Evolutionary conservation across 2,329 filamentous ascomycete species (phyloP), one percentile per base, ranked within the genome.

Genomic region (Teratosphaeriaceae sp.): DNA sequence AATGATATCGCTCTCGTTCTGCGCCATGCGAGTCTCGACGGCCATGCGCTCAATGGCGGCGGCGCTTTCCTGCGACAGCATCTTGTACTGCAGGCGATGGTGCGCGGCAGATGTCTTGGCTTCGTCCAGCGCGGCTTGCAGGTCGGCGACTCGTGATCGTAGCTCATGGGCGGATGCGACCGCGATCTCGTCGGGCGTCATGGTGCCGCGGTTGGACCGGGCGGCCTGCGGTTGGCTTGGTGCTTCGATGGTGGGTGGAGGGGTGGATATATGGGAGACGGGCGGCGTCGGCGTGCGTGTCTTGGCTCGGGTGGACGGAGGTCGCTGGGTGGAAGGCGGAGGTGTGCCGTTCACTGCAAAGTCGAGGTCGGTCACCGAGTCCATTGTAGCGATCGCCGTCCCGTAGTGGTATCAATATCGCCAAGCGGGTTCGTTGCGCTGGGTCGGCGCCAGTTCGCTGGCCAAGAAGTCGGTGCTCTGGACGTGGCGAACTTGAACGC

Each of bases 1-100:
- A 21, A 96, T 70, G 11, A 89, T 85, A 48, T 95, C 85, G 16
- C 94, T 84, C 65, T 96, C 88, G 18, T 85, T 78, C 49, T 87
- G 79, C n/a, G 84, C 84, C 78, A 96, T 89, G 51, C 92, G 85
- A 56, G 94, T 85, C 65, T 96, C 90, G 4, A 96, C 89, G 26
- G 82, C 84, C 53, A 90, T 88, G 20, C 88, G 81, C 65, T 94
- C 89, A 8, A 87, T 79, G 22, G 88, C 84, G 54, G 94, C 88
- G 38, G 84, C 81, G 42, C 85, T 88, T 58, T 94, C 87, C 51
- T 96, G 81, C 40, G 79, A 81, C 21, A 94, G 75, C 58, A 96
- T 76, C 55, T 84, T 88, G 60, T 89, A 85, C 63, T 96, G 90
- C 42, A 97, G 71, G 66, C 92, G 94, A 69, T 92, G 84, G 62